These are phyloP conservation scores for Fistulifera solaris DNA, from an alignment of 108 stramenopile genomes.

Conservation along the genomic window DNA sequence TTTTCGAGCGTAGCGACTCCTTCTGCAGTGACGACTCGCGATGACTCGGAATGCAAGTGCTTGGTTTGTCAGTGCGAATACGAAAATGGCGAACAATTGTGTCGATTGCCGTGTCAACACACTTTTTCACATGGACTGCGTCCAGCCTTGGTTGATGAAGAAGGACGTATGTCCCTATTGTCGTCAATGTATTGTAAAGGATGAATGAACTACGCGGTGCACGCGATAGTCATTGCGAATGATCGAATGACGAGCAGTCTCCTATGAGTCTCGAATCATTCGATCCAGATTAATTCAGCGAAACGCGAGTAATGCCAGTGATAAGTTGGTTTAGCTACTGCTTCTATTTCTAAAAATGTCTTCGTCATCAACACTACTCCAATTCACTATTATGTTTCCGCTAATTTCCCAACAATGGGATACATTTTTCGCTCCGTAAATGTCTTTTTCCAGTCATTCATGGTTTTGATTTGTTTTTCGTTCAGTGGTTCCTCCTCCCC, in stretches of 20 bases:
- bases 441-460: conserved; percentile 92
- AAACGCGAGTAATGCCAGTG: too few species aligned
- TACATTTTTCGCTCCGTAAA: conserved; percentile 85
- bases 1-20: conserved; percentile 15
- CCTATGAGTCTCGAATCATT: too few species aligned
- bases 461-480: conserved; percentile 71
- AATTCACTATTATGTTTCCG: too few species aligned
- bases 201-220: too few species aligned
- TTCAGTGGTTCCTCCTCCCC: conserved; percentile 67
- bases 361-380: too few species aligned
- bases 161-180: conserved; percentile 91
- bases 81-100: conserved; percentile 56
- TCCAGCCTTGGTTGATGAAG: conserved; percentile 75
- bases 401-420: conserved; percentile 84
- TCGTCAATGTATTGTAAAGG: conserved; percentile 43
- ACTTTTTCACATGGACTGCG: conserved; percentile 83
- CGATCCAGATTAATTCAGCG: too few species aligned
- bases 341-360: too few species aligned
- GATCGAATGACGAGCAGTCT: too few species aligned
- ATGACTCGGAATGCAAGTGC: conserved; percentile 76
- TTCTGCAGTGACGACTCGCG: conserved; percentile 33
- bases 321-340: too few species aligned
- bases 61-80: conserved; percentile 85
- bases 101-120: conserved; percentile 75
- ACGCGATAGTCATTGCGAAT: too few species aligned